These are phyloP conservation scores for Candida michaelii DNA, from an alignment of 805 yeast genomes.

Conservation along the genomic window DNA sequence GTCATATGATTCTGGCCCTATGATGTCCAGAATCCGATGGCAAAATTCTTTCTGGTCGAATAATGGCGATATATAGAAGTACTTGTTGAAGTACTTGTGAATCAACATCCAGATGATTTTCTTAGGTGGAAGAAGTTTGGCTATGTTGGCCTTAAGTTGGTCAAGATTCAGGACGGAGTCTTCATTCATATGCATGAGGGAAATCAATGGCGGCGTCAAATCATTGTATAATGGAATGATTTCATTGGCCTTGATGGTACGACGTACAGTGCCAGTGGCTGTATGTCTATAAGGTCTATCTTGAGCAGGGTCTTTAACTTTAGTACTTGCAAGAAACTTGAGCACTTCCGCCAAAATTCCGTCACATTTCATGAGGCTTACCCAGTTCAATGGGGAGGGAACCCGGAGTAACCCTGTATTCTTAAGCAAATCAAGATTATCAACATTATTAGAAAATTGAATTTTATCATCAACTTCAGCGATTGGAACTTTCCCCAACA, in stretches of 20 bases:
- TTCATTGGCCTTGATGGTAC: too few relatives aligned
- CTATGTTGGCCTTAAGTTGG: not conserved
- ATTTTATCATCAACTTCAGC: slow-evolving; percentile 5
- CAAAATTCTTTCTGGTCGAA: slow-evolving; percentile 57
- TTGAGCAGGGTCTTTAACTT: too few relatives aligned
- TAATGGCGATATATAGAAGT: slow-evolving; percentile 64
- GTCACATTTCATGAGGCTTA: slow-evolving; percentile 8
- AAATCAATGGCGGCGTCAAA: too few relatives aligned
- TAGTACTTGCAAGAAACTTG: too few relatives aligned
- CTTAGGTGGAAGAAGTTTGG: slow-evolving; percentile 47
- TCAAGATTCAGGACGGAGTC: not conserved
- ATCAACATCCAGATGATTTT: slow-evolving; percentile 54
- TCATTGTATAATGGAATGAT: too few relatives aligned
- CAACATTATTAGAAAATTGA: not conserved
- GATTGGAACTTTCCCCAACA: slow-evolving; percentile 11
- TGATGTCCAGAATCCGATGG: slow-evolving; percentile 40
- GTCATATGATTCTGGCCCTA: slow-evolving; percentile 35
- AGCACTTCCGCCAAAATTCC: not conserved
- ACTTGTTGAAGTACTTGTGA: slow-evolving; percentile 54
- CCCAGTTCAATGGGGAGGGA: slow-evolving; percentile 9
- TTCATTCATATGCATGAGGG: too few relatives aligned
- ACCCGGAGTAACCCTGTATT: slow-evolving; percentile 4
- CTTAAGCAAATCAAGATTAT: not conserved
- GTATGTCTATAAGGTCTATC: too few relatives aligned
- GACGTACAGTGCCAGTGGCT: too few relatives aligned